Percentiles rank a stretch among this genome's conserved stretches.
Evolutionary conservation across 2,329 filamentous ascomycete species (phyloP).

Genomic region (Sporothrix euskadiensis): DNA sequence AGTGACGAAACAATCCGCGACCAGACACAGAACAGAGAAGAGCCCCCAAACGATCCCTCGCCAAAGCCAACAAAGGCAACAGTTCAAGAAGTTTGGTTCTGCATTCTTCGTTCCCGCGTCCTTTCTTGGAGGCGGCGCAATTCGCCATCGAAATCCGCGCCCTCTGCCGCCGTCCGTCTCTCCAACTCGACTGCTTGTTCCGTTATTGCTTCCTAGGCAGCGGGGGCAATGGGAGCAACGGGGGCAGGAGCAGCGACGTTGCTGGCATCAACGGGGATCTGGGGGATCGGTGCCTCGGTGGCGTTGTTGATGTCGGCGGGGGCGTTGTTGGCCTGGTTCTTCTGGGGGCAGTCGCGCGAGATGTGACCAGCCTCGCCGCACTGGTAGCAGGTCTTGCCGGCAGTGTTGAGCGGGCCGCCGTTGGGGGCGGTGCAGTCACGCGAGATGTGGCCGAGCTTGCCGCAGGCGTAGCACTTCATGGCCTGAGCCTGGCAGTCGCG

Average conservation of each 20-base stretch:
- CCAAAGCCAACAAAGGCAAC: not conserved
- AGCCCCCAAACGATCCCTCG: not conserved
- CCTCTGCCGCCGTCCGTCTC: too few species aligned
- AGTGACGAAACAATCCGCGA: too few species aligned
- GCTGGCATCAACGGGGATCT: conserved; percentile 49
- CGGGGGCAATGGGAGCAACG: conserved; percentile 48
- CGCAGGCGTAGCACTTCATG: conserved; percentile 98
- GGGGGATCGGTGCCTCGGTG: conserved; percentile 46
- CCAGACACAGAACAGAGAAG: not conserved
- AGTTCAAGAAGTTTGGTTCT: not conserved
- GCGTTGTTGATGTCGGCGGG: conserved; percentile 48
- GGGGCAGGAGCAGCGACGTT: conserved; percentile 42
- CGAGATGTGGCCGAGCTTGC: conserved; percentile 92
- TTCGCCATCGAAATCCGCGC: not conserved
- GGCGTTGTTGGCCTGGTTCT: conserved; percentile 43
- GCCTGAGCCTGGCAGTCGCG: conserved; percentile 97
- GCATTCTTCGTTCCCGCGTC: not conserved
- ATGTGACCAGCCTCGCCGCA: conserved; percentile 96
- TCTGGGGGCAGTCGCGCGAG: conserved; percentile 87
- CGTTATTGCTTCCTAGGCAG: conserved; percentile 34
- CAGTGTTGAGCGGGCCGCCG: conserved; percentile 90
- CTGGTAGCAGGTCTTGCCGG: conserved; percentile 98
- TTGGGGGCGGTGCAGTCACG: conserved; percentile 95
- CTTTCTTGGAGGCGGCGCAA: not conserved
- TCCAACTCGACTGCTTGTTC: not conserved